Conservation (phyloP, 2,329 filamentous ascomycete genomes). For the Pyrenochaeta sp. region DNA sequence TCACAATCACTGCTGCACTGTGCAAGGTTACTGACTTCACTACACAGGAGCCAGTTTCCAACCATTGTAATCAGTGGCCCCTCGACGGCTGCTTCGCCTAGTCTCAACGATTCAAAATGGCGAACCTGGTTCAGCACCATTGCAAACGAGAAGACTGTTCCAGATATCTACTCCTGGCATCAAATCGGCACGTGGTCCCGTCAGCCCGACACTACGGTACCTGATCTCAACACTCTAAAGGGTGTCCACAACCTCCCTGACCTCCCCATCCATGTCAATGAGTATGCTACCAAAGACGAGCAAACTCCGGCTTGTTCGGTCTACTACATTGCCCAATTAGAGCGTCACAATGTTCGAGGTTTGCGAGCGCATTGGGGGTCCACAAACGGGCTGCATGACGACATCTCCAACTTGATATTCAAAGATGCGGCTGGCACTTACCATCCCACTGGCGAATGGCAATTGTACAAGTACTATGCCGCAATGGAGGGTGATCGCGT, state of each 20-base stretch:
- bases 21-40: not conserved
- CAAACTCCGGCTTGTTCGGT: conserved; percentile 54
- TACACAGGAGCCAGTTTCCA: not conserved
- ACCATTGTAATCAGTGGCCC: conserved; percentile 50
- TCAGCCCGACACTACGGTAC: conserved; percentile 23
- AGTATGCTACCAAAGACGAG: conserved; percentile 55
- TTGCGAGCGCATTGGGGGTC: conserved; percentile 59
- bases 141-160: conserved; percentile 48
- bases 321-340: conserved; percentile 59
- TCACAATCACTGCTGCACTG: not conserved
- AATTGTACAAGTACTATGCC: conserved; percentile 60
- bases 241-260: conserved; percentile 40
- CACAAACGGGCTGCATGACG: conserved; percentile 54
- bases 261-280: conserved; percentile 58
- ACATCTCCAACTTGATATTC: conserved; percentile 53
- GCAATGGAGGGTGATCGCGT: conserved; percentile 56
- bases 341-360: conserved; percentile 54
- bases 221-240: conserved; percentile 42
- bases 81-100: conserved; percentile 47
- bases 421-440: conserved; percentile 48
- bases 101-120: conserved; percentile 44
- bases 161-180: conserved; percentile 58
- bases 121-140: conserved; percentile 48
- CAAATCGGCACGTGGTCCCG: conserved; percentile 43
- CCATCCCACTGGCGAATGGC: conserved; percentile 54